A percentile compares a stretch with the other conserved stretches of the same genome.
These are phyloP conservation scores for Lentinula guzmanii DNA, from an alignment of 768 basidiomycete species.

Conservation along the genomic window DNA sequence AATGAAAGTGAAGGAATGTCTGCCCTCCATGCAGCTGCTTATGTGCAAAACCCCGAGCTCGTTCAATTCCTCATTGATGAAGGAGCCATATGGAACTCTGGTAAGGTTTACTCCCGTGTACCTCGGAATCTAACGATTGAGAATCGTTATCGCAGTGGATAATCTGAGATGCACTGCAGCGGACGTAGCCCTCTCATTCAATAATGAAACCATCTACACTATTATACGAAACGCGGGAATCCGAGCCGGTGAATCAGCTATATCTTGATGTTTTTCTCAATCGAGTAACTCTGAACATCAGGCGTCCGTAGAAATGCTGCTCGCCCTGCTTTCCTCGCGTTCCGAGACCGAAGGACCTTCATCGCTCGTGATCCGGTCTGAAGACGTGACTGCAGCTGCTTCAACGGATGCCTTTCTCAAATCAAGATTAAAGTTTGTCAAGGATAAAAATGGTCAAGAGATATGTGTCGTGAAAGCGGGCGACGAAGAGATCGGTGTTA, in stretches of 20 bases:
- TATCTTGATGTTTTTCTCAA: constrained; percentile 3
- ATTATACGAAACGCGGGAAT: constrained; percentile 90
- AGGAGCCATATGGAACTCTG: constrained; percentile 90
- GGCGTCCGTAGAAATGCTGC: constrained; percentile 55
- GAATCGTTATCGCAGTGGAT: constrained; percentile 47
- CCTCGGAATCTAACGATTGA: neutral
- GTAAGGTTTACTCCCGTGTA: constrained; percentile 27
- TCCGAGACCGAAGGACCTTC: constrained; percentile 26
- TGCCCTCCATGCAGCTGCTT: constrained; percentile 82
- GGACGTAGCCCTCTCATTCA: constrained; percentile 85
- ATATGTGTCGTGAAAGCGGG: constrained; percentile 65
- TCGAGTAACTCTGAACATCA: constrained; percentile 5
- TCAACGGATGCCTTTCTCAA: constrained; percentile 67
- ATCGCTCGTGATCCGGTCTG: constrained; percentile 35
- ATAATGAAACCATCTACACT: constrained; percentile 67
- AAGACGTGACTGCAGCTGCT: constrained; percentile 51
- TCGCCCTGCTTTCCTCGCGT: constrained; percentile 53
- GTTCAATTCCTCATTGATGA: constrained; percentile 63
- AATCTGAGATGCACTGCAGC: constrained; percentile 77
- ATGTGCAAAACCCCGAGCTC: constrained; percentile 58
- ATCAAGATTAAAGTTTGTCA: constrained; percentile 61
- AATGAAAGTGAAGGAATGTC: constrained; percentile 75
- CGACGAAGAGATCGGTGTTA: constrained; percentile 87
- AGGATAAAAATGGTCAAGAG: constrained; percentile 72
- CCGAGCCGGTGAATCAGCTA: constrained; percentile 60